Evolutionary conservation across 768 basidiomycete genomes (phyloP).

Genomic region (Hydnum rufescens): DNA sequence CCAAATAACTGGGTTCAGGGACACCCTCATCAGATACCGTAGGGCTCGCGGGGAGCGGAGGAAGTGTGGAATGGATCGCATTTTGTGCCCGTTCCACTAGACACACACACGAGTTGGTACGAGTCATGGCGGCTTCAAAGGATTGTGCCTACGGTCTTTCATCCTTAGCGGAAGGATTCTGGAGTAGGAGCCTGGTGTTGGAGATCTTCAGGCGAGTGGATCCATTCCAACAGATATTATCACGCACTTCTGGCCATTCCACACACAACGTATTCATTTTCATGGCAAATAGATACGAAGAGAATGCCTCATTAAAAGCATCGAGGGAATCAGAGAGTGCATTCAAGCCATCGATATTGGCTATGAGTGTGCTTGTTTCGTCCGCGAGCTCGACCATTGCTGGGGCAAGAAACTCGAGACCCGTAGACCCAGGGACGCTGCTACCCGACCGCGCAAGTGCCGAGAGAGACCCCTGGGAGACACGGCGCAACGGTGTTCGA

Average conservation of each 20-base stretch:
- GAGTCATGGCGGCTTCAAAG: conserved; percentile 2
- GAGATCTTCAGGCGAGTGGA: neutral
- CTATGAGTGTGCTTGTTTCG: conserved; percentile 62
- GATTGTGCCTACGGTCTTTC: conserved; percentile 28
- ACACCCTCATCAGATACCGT: conserved; percentile 2
- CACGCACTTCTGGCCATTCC: conserved; percentile 69
- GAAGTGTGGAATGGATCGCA: conserved; percentile 17
- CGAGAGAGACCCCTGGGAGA: conserved; percentile 82
- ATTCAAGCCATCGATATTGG: conserved; percentile 53
- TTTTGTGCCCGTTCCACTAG: conserved; percentile 26
- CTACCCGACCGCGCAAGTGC: conserved; percentile 54
- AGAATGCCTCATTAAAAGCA: conserved; percentile 83
- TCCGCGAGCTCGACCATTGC: conserved; percentile 73
- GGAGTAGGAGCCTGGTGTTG: neutral
- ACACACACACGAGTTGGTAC: neutral
- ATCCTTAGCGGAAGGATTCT: conserved; percentile 40
- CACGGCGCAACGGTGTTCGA: conserved; percentile 75
- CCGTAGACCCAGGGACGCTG: conserved; percentile 32
- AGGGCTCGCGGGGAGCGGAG: conserved; percentile 6
- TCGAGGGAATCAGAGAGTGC: conserved; percentile 54
- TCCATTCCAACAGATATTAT: neutral
- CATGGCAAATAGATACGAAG: conserved; percentile 79
- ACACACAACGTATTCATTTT: conserved; percentile 90
- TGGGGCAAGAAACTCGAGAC: conserved; percentile 69
- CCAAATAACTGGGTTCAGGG: neutral